Evolutionary conservation across 192 early-diverging fungal species (phyloP).

Genomic region (Linnemannia hyalina): DNA sequence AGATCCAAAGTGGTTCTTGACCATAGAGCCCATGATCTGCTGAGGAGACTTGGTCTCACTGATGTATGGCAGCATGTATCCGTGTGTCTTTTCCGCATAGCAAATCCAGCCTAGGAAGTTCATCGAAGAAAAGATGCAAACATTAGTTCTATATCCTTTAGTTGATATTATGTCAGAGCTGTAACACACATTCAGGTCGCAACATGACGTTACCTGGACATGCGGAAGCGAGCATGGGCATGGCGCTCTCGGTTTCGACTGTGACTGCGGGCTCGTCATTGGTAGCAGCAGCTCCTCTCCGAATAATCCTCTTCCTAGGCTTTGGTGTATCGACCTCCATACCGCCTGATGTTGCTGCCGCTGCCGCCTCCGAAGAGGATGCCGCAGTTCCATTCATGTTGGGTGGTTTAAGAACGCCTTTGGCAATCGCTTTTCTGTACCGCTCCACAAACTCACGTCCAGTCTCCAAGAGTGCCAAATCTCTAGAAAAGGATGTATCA

Average conservation of each 20-base stretch:
- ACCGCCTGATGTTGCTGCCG: conserved; percentile 11
- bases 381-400: conserved; percentile 18
- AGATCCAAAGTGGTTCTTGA: conserved; percentile 86
- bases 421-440: conserved; percentile 62
- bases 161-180: background rate
- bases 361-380: background rate
- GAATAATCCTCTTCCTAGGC: conserved; percentile 52
- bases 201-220: conserved; percentile 39
- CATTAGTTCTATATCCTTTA: background rate
- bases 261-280: conserved; percentile 38
- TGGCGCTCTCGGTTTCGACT: conserved; percentile 39
- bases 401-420: conserved; percentile 45
- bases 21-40: conserved; percentile 95
- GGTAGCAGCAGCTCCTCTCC: conserved; percentile 46
- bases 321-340: conserved; percentile 43
- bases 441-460: conserved; percentile 92
- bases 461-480: conserved; percentile 86
- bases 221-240: conserved; percentile 37
- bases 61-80: conserved; percentile 88
- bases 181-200: background rate
- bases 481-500: conserved; percentile 91
- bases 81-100: conserved; percentile 99
- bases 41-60: conserved; percentile 95
- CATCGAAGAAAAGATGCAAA: background rate
- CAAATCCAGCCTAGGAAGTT: conserved; percentile 88